phyloP scores from a whole-genome alignment of 305 asterid genomes.

The Fraxinus greggii region DNA sequence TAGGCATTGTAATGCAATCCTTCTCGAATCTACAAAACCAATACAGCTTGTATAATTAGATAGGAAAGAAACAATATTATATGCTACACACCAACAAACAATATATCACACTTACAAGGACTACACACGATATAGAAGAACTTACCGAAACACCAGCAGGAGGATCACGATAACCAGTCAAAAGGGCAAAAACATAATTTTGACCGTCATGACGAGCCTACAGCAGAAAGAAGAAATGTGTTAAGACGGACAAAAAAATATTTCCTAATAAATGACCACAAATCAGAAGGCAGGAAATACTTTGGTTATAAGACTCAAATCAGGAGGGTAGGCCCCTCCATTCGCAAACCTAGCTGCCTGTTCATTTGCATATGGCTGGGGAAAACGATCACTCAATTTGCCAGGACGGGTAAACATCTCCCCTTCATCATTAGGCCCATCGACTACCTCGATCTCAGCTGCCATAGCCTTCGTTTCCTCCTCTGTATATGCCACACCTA shows the following conservation, averaged over 20 bases:
- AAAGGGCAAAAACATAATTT: conserved; percentile 74
- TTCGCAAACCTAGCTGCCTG: conserved; percentile 90
- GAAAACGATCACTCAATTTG: conserved; percentile 79
- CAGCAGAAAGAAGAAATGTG: conserved; percentile 22
- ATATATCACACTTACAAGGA: not conserved
- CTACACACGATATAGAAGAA: conserved; percentile 10
- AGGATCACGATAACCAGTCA: conserved; percentile 86
- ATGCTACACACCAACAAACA: not conserved
- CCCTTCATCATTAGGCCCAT: conserved; percentile 94
- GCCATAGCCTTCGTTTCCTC: conserved; percentile 95
- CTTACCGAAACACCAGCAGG: conserved; percentile 88
- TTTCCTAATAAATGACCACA: not conserved
- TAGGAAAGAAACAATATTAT: not conserved
- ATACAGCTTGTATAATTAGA: conserved; percentile 23
- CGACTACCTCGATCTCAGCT: conserved; percentile 89
- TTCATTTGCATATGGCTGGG: conserved; percentile 79
- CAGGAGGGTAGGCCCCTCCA: conserved; percentile 98
- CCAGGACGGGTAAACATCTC: conserved; percentile 93
- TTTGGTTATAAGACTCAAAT: conserved; percentile 81
- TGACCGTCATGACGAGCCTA: conserved; percentile 94
- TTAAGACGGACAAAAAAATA: conserved; percentile 16
- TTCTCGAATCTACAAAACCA: conserved; percentile 61
- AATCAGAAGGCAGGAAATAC: conserved; percentile 34
- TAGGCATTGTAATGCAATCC: conserved; percentile 87
- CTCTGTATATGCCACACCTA: conserved; percentile 88